Evolutionary conservation across 2,329 filamentous ascomycete genomes (phyloP).

Genomic region (Xylariaceae sp.): DNA sequence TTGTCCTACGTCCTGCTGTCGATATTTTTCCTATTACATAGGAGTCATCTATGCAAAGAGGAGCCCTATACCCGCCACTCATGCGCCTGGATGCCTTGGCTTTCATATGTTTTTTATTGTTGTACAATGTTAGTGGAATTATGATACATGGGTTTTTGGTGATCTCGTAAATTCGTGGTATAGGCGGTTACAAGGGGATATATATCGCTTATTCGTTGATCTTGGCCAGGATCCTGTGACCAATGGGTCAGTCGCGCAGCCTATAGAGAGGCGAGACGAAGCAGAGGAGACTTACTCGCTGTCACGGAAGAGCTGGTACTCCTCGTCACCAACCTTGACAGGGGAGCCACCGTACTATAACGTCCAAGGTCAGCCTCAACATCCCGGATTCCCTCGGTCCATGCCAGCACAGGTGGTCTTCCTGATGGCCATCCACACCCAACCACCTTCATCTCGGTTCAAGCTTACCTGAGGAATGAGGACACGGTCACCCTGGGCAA

Average conservation of each 20-base stretch:
- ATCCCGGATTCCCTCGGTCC: background rate
- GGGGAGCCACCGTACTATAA: conserved; percentile 82
- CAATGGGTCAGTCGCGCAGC: conserved; percentile 17
- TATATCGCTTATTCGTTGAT: conserved; percentile 78
- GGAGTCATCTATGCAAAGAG: conserved; percentile 11
- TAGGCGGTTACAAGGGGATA: conserved; percentile 19
- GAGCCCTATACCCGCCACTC: background rate
- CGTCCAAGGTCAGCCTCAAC: conserved; percentile 11
- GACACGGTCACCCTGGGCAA: conserved; percentile 80
- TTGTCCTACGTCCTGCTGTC: background rate
- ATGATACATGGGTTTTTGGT: conserved; percentile 21
- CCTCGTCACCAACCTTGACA: conserved; percentile 95
- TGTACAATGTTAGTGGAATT: conserved; percentile 15
- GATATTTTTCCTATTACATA: conserved; percentile 1
- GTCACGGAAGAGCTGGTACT: conserved; percentile 93
- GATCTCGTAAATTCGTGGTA: conserved; percentile 30
- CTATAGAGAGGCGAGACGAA: background rate
- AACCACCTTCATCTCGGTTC: background rate
- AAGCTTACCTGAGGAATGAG: conserved; percentile 79
- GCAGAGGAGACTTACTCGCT: conserved; percentile 70
- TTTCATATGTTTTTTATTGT: conserved; percentile 13
- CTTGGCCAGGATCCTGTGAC: conserved; percentile 83
- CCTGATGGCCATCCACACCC: background rate
- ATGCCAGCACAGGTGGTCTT: background rate
- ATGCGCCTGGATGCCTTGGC: background rate